Conservation (phyloP, 805 yeast species). For the Candida cerambycidarum region DNA sequence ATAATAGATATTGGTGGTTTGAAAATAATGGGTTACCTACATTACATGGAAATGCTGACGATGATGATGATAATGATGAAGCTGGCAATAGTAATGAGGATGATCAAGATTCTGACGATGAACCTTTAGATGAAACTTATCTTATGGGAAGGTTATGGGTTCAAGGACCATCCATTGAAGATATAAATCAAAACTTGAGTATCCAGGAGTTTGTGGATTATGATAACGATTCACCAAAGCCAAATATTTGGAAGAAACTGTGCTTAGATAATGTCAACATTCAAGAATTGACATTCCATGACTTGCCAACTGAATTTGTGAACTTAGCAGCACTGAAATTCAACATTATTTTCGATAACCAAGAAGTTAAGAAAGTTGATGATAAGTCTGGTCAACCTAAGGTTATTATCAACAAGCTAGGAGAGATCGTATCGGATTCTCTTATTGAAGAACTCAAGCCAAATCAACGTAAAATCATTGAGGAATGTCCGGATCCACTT, state of each 20-base stretch:
- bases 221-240: constrained; percentile 38
- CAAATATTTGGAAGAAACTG: not conserved
- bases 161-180: constrained; percentile 75
- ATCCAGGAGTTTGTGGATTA: constrained; percentile 12
- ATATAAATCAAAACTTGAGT: constrained; percentile 29
- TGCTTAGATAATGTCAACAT: constrained; percentile 1
- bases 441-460: constrained; percentile 23
- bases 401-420: constrained; percentile 19
- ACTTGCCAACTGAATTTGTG: constrained; percentile 20
- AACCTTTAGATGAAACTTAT: constrained; percentile 53
- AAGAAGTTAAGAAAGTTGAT: constrained; percentile 16
- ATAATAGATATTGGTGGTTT: constrained; percentile 94
- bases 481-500: constrained; percentile 62
- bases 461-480: constrained; percentile 61
- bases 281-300: constrained; percentile 24
- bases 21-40: constrained; percentile 80
- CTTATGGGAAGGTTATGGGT: constrained; percentile 86
- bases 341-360: constrained; percentile 27
- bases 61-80: constrained; percentile 41
- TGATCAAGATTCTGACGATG: constrained; percentile 46
- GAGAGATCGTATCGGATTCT: constrained; percentile 16
- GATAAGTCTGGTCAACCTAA: constrained; percentile 6
- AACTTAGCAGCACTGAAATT: constrained; percentile 26
- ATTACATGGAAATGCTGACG: constrained; percentile 36
- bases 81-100: constrained; percentile 20